phyloP scores from a whole-genome alignment of 2,329 filamentous ascomycete genomes.

The Fusarium marasasianum region DNA sequence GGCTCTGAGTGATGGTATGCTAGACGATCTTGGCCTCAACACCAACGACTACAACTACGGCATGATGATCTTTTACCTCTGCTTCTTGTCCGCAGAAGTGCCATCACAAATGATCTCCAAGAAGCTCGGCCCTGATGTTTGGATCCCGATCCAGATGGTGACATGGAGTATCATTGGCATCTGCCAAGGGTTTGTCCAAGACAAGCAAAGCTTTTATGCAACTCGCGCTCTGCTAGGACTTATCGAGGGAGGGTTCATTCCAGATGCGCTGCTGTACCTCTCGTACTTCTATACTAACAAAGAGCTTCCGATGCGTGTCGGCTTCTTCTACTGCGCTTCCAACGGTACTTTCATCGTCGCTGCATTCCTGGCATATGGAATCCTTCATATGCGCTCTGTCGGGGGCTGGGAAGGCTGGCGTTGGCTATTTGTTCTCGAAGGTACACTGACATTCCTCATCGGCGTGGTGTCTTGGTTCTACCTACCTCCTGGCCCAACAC shows the following conservation, averaged over 20 bases:
- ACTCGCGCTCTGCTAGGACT: conserved; percentile 55
- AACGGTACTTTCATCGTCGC: conserved; percentile 2
- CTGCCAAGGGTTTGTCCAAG: conserved; percentile 46
- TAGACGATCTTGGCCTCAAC: conserved; percentile 53
- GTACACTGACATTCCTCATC: conserved; percentile 45
- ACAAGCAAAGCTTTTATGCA: conserved; percentile 44
- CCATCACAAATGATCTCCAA: conserved; percentile 70
- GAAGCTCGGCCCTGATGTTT: conserved; percentile 65
- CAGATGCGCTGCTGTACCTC: conserved; percentile 63
- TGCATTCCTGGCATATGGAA: conserved; percentile 52
- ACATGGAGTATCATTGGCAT: conserved; percentile 51
- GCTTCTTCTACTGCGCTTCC: conserved; percentile 70
- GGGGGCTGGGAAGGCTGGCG: conserved; percentile 64
- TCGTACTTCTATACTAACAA: conserved; percentile 71
- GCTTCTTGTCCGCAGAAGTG: conserved; percentile 51
- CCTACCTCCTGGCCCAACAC: conserved; percentile 42
- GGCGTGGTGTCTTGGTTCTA: conserved; percentile 34
- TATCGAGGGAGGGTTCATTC: conserved; percentile 24
- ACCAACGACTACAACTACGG: conserved; percentile 52
- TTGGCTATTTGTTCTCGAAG: conserved; percentile 61
- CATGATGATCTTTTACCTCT: conserved; percentile 45
- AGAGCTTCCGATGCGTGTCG: conserved; percentile 66
- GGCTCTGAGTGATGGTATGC: conserved; percentile 58
- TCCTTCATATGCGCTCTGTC: conserved; percentile 62
- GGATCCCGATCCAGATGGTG: conserved; percentile 67